These are phyloP conservation scores for Psidium friedrichsthalianum DNA, from an alignment of 345 rosid genomes.

Conservation along the genomic window DNA sequence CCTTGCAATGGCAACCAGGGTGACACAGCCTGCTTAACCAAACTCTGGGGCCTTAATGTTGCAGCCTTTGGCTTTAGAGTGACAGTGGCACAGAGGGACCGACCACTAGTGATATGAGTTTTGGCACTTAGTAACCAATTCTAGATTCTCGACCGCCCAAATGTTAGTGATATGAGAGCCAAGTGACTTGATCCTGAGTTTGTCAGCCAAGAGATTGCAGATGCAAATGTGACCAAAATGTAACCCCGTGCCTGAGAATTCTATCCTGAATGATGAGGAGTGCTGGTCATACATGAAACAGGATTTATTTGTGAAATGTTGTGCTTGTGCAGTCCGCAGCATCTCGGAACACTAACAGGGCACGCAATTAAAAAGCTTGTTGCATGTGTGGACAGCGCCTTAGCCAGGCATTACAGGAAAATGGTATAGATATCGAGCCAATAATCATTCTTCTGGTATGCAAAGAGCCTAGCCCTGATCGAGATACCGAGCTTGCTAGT, in stretches of 20 bases:
- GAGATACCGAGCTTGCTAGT: neutral
- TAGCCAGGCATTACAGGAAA: slow-evolving; percentile 33
- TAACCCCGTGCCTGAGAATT: neutral
- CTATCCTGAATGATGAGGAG: neutral
- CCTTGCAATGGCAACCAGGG: neutral
- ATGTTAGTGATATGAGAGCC: too few species aligned
- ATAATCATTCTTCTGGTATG: slow-evolving; percentile 38
- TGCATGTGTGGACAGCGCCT: neutral
- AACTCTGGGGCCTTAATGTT: neutral
- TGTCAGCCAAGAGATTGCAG: neutral
- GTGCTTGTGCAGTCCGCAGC: neutral
- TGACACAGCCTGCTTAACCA: neutral
- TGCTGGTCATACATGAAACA: neutral
- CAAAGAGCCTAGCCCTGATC: slow-evolving; percentile 2
- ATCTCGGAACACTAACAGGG: neutral
- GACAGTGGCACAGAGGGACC: neutral
- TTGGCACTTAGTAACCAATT: neutral
- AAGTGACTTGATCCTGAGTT: neutral
- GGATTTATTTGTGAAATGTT: neutral
- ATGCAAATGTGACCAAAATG: neutral
- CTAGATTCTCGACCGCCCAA: too few species aligned
- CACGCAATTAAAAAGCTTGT: neutral
- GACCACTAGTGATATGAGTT: neutral
- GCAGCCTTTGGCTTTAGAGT: neutral
- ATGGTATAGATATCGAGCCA: slow-evolving; percentile 41